Evolutionary conservation across 2,329 filamentous ascomycete species (phyloP).

Genomic region (Cordyceps cateniannulata): DNA sequence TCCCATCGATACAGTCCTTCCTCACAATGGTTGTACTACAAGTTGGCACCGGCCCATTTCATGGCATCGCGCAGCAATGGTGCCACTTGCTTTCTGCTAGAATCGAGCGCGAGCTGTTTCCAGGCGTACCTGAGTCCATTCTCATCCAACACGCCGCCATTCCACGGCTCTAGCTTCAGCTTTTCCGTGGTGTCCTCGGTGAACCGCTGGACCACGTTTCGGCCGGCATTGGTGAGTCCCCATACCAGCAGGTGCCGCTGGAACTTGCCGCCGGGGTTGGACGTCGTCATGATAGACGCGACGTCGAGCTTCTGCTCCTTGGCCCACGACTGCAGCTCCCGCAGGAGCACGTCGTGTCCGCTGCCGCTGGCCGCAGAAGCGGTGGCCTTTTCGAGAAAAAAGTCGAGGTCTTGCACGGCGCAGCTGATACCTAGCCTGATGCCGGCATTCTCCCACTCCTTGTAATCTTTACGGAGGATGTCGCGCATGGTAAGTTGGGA

Average conservation of each 20-base stretch:
- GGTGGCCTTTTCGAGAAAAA: conserved; percentile 49
- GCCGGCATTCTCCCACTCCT: conserved; percentile 60
- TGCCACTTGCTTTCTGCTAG: conserved; percentile 64
- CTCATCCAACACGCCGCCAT: conserved; percentile 38
- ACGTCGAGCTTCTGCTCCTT: conserved; percentile 55
- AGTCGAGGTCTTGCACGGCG: conserved; percentile 56
- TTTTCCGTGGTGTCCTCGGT: conserved; percentile 34
- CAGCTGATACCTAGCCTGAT: conserved; percentile 61
- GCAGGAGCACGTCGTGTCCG: conserved; percentile 33
- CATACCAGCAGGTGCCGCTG: conserved; percentile 62
- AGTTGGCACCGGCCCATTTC: conserved; percentile 21
- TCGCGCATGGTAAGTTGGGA: conserved; percentile 54
- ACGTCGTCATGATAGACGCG: conserved; percentile 64
- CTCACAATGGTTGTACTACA: background rate
- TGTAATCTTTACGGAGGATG: conserved; percentile 76
- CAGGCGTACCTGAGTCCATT: conserved; percentile 53
- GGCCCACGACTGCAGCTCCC: conserved; percentile 45
- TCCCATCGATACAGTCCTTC: too few relatives aligned
- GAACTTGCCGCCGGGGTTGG: conserved; percentile 47
- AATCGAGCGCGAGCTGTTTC: conserved; percentile 56
- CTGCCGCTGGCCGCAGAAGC: conserved; percentile 22
- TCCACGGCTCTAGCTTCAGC: conserved; percentile 52
- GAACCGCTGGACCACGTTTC: conserved; percentile 49
- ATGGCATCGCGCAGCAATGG: conserved; percentile 56
- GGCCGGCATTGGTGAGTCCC: conserved; percentile 46